A percentile compares a stretch with the other conserved stretches of the same genome.
Conservation (phyloP, 2,329 filamentous ascomycete species). For the Cucurbitaria berberidis region DNA sequence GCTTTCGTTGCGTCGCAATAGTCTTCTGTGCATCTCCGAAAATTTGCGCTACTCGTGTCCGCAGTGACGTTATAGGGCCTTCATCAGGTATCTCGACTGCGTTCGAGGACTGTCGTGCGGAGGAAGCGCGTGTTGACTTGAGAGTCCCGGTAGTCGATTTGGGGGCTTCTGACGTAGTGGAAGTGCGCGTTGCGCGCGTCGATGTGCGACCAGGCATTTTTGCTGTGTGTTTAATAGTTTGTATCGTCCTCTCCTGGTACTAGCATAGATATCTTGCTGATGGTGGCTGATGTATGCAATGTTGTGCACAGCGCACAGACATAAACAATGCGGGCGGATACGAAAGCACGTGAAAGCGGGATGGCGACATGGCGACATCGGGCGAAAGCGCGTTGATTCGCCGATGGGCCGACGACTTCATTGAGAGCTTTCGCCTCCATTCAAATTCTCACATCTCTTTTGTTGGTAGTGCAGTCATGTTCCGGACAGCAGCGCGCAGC, state of each 20-base stretch:
- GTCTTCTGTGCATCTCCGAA: conserved; percentile 76
- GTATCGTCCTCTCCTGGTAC: conserved; percentile 10
- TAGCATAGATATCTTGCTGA: conserved; percentile 19
- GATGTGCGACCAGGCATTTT: conserved; percentile 57
- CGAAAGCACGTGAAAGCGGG: conserved; percentile 19
- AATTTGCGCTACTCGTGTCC: conserved; percentile 70
- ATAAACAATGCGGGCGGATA: conserved; percentile 1
- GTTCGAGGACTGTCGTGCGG: conserved; percentile 50
- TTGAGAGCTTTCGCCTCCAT: conserved; percentile 2
- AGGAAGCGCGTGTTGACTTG: conserved; percentile 55
- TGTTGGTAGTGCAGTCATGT: conserved; percentile 61
- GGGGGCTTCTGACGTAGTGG: conserved; percentile 45
- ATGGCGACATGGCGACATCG: conserved; percentile 40
- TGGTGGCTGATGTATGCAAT: conserved; percentile 11
- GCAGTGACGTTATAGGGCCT: conserved; percentile 71
- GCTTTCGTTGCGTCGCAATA: conserved; percentile 87
- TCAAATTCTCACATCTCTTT: not conserved
- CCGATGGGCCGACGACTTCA: conserved; percentile 22
- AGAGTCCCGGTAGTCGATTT: conserved; percentile 48
- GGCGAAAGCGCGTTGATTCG: conserved; percentile 23
- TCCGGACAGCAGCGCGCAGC: conserved; percentile 70
- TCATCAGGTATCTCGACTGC: conserved; percentile 69
- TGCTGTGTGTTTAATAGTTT: conserved; percentile 8
- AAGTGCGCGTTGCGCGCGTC: conserved; percentile 48
- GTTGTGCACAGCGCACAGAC: not conserved